A percentile compares a stretch with the other conserved stretches of the same genome.
These are phyloP conservation scores for Dissophora globulifera DNA, from an alignment of 192 early-diverging fungal genomes.

Conservation along the genomic window DNA sequence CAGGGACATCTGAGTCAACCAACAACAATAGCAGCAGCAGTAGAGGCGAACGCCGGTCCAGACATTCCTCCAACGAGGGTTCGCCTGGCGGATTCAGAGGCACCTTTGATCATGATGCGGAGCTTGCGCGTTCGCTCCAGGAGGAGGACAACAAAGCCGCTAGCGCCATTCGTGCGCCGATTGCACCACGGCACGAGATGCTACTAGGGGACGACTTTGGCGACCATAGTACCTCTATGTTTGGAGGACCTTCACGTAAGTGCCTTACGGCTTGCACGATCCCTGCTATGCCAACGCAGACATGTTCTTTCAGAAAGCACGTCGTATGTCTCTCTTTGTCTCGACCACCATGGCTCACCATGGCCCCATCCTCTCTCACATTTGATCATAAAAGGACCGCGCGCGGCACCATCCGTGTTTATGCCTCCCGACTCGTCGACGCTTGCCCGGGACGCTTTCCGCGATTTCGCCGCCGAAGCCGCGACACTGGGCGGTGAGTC, in stretches of 20 bases:
- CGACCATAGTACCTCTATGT: constrained; percentile 5
- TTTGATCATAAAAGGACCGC: too few relatives aligned
- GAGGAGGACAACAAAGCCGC: constrained; percentile 56
- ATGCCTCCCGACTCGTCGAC: constrained; percentile 61
- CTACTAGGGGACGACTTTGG: constrained; percentile 65
- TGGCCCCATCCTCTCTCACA: too few relatives aligned
- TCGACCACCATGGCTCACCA: too few relatives aligned
- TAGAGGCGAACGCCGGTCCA: constrained; percentile 22
- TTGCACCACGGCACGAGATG: constrained; percentile 83
- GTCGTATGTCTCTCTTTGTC: too few relatives aligned
- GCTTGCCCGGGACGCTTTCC: constrained; percentile 65
- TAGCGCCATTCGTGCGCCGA: constrained; percentile 77
- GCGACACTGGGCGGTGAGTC: constrained; percentile 60
- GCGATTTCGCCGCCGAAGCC: constrained; percentile 74
- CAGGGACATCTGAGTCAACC: constrained; percentile 12
- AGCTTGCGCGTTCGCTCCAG: constrained; percentile 59
- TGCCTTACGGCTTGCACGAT: not conserved
- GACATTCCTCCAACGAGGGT: constrained; percentile 37
- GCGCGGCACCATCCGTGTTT: constrained; percentile 50
- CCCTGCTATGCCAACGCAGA: too few relatives aligned
- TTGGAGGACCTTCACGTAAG: constrained; percentile 28
- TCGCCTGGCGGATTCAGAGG: constrained; percentile 13
- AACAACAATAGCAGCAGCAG: constrained; percentile 22
- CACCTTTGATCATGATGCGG: constrained; percentile 57
- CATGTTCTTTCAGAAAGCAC: constrained; percentile 7